phyloP scores from a whole-genome alignment of 441 rosid species.

The Pelargonium australe region DNA sequence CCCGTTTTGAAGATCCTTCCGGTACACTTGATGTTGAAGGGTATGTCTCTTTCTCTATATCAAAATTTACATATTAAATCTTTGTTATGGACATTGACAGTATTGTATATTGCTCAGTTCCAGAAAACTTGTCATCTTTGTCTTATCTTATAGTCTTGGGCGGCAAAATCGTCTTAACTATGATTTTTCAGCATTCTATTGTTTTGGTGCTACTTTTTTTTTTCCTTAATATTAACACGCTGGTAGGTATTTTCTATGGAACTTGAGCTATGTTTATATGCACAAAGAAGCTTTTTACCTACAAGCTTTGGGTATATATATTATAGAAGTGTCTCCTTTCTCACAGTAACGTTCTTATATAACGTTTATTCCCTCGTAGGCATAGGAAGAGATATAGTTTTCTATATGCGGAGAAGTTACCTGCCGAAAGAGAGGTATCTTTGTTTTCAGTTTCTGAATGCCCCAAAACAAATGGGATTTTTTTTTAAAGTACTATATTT shows the following conservation, averaged over 20 bases:
- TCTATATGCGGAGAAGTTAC: slow-evolving; percentile 55
- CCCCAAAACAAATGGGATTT: neutral
- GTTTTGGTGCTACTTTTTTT: neutral
- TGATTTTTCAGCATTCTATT: neutral
- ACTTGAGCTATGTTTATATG: neutral
- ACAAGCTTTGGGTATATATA: neutral
- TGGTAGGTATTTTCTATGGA: neutral
- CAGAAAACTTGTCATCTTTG: too few relatives aligned
- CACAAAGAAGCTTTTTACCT: neutral
- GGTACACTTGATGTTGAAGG: slow-evolving; percentile 19
- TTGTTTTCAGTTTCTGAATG: slow-evolving; percentile 9
- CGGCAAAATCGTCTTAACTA: too few relatives aligned
- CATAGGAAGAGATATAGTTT: slow-evolving; percentile 73
- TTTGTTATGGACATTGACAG: neutral
- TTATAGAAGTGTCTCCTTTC: neutral
- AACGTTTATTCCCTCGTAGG: slow-evolving; percentile 27
- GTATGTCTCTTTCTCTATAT: slow-evolving; percentile 3
- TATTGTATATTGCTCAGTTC: neutral
- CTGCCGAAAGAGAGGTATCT: slow-evolving; percentile 67
- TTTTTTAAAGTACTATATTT: slow-evolving; percentile 1
- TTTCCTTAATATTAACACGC: neutral
- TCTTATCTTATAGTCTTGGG: too few relatives aligned
- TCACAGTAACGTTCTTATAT: neutral
- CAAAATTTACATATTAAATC: neutral
- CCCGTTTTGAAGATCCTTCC: slow-evolving; percentile 22